phyloP scores from a whole-genome alignment of 768 basidiomycete genomes.

The Plicaturopsis crispa region DNA sequence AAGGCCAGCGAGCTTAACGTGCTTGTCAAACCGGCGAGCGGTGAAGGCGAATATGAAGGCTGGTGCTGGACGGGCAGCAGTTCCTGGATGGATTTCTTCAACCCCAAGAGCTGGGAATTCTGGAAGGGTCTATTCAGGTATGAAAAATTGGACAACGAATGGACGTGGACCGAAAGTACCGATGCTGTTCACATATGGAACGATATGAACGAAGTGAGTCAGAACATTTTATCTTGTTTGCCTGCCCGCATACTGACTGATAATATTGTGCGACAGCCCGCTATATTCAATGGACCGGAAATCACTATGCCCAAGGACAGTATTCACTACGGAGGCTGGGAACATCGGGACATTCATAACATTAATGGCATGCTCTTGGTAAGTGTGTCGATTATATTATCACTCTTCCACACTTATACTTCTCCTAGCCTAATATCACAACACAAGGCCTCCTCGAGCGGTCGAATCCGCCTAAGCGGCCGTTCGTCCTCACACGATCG shows the following conservation, averaged over 20 bases:
- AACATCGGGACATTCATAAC: constrained; percentile 96
- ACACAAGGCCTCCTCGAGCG: constrained; percentile 72
- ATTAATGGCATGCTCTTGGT: constrained; percentile 94
- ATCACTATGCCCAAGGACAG: constrained; percentile 75
- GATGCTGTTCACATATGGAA: constrained; percentile 93
- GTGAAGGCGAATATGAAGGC: constrained; percentile 85
- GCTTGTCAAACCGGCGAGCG: constrained; percentile 75
- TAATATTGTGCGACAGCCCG: constrained; percentile 51
- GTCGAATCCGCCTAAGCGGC: constrained; percentile 68
- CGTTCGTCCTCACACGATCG: constrained; percentile 92
- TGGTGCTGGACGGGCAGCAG: constrained; percentile 99
- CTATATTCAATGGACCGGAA: constrained; percentile 98
- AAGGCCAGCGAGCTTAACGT: constrained; percentile 77
- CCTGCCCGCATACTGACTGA: neutral
- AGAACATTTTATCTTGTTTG: neutral
- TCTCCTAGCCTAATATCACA: constrained; percentile 70
- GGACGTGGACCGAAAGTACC: constrained; percentile 76
- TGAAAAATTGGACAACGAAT: constrained; percentile 41
- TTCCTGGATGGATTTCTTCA: constrained; percentile 97
- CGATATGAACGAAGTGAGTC: constrained; percentile 93
- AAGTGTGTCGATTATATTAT: constrained; percentile 17
- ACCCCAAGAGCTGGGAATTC: constrained; percentile 83
- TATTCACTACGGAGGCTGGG: constrained; percentile 92
- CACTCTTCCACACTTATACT: constrained; percentile 1
- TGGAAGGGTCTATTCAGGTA: constrained; percentile 83